These are phyloP conservation scores for Dioscorea dumetorum DNA, from an alignment of 106 monocot genomes.

Conservation along the genomic window DNA sequence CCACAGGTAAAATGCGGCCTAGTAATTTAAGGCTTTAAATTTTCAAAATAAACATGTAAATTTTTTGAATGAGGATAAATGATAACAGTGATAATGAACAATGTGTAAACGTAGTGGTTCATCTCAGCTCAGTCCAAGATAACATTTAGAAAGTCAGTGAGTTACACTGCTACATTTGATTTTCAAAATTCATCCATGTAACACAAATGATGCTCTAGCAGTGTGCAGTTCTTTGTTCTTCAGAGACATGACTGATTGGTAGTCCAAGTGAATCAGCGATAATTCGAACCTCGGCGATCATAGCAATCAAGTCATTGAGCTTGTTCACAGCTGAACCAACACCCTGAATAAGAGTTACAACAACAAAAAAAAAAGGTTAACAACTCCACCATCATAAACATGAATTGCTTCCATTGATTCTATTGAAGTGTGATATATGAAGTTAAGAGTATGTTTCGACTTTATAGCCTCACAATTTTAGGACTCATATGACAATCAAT, in stretches of 20 bases:
- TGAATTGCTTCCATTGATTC: background rate
- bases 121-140: no score
- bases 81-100: no score
- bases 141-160: no score
- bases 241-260: conserved; percentile 7
- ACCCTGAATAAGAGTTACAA: conserved; percentile 36
- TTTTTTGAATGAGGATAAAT: no score
- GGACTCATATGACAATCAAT: background rate
- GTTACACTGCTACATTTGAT: no score
- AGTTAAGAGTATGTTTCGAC: no score
- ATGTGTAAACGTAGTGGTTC: no score
- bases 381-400: background rate
- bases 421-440: background rate
- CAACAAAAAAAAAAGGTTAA: background rate
- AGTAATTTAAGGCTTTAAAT: background rate
- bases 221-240: conserved; percentile 7
- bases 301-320: conserved; percentile 76
- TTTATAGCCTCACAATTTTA: background rate
- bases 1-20: no score
- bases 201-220: no score
- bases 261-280: conserved; percentile 60
- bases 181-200: no score
- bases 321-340: conserved; percentile 90
- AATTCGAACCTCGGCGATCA: conserved; percentile 88
- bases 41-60: background rate